These are phyloP conservation scores for Diutina ranongensis DNA, from an alignment of 1,139 yeast genomes.

Conservation along the genomic window DNA sequence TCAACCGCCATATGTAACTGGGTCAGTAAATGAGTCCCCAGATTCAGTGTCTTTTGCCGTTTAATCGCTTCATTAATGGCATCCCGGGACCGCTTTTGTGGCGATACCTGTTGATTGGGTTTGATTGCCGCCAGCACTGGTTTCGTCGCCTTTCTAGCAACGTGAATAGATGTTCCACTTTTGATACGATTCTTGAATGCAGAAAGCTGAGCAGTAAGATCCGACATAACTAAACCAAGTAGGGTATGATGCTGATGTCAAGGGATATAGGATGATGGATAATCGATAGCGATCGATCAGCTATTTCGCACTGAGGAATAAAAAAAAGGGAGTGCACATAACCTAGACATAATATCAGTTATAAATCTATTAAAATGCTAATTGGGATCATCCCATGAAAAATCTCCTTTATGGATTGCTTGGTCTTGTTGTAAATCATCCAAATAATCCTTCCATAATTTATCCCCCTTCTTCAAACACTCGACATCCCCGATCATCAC, in stretches of 20 bases:
- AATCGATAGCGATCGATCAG: too few relatives aligned
- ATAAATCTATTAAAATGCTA: too few relatives aligned
- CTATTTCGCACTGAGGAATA: too few relatives aligned
- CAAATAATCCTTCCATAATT: slow-evolving; percentile 45
- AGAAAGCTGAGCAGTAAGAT: slow-evolving; percentile 34
- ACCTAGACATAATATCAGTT: too few relatives aligned
- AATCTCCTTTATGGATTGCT: neutral
- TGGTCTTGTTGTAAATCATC: slow-evolving; percentile 8
- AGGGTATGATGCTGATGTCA: too few relatives aligned
- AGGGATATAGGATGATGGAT: too few relatives aligned
- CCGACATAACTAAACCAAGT: too few relatives aligned
- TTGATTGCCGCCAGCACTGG: slow-evolving; percentile 9
- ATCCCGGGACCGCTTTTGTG: slow-evolving; percentile 13
- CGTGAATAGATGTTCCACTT: slow-evolving; percentile 34
- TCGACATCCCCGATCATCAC: slow-evolving; percentile 44
- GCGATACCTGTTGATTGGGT: slow-evolving; percentile 9
- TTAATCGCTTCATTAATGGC: slow-evolving; percentile 25
- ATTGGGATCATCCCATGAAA: neutral
- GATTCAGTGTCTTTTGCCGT: slow-evolving; percentile 24
- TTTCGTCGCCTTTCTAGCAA: slow-evolving; percentile 11
- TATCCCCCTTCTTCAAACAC: slow-evolving; percentile 36
- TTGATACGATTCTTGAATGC: slow-evolving; percentile 38
- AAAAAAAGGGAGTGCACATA: too few relatives aligned
- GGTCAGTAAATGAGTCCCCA: slow-evolving; percentile 62
- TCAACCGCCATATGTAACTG: slow-evolving; percentile 83